Conservation (phyloP, 2,329 filamentous ascomycete species). For the Xylariaceae sp. region DNA sequence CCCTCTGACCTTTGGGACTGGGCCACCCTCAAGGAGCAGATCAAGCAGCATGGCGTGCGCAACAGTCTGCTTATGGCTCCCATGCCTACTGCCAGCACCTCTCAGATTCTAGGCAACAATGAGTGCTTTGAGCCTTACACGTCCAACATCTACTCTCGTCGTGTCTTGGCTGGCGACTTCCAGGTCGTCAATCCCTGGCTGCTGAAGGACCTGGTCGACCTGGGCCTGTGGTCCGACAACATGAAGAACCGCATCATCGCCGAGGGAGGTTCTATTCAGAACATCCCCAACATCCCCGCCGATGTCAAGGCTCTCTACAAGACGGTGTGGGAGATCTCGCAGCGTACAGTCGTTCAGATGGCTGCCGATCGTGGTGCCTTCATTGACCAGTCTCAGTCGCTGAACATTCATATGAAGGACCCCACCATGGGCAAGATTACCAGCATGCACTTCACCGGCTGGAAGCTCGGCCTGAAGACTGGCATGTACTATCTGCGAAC, state of each 20-base stretch:
- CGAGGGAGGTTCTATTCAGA: slow-evolving; percentile 91
- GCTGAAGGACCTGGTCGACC: slow-evolving; percentile 94
- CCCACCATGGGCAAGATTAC: slow-evolving; percentile 99
- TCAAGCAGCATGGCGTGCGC: slow-evolving; percentile 87
- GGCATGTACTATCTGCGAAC: slow-evolving; percentile 99
- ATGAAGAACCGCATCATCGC: slow-evolving; percentile 99
- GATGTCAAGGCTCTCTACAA: slow-evolving; percentile 98
- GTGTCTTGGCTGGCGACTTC: slow-evolving; percentile 96
- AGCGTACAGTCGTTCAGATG: slow-evolving; percentile 95
- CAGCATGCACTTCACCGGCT: slow-evolving; percentile 98
- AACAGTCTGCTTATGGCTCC: slow-evolving; percentile 94
- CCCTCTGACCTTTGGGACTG: slow-evolving; percentile 97
- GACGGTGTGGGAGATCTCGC: slow-evolving; percentile 99
- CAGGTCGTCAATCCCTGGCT: slow-evolving; percentile 99
- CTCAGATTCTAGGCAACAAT: slow-evolving; percentile 97
- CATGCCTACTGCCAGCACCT: slow-evolving; percentile 96
- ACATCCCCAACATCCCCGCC: slow-evolving; percentile 91
- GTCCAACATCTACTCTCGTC: slow-evolving; percentile 98
- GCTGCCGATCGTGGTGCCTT: slow-evolving; percentile 96
- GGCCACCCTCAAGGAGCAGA: slow-evolving; percentile 80
- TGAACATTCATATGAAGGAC: slow-evolving; percentile 99
- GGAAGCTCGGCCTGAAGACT: slow-evolving; percentile 98
- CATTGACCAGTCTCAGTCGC: slow-evolving; percentile 97
- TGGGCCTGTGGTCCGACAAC: slow-evolving; percentile 96
- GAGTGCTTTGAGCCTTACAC: slow-evolving; percentile 99